Conservation (phyloP, 306 rosid genomes). For the Glycine soja region DNA sequence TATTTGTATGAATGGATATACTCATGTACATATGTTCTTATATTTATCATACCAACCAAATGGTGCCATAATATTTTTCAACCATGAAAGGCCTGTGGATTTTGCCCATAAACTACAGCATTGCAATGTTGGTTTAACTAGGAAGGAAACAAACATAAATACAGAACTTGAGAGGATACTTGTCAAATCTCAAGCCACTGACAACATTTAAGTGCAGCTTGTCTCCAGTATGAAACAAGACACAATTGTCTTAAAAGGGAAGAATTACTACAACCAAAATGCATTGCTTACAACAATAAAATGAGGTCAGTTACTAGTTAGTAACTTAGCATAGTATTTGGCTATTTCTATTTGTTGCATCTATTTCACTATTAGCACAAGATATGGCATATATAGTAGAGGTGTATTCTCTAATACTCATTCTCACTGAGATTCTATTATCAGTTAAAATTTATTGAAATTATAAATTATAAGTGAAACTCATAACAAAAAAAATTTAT, state of each 20-base stretch:
- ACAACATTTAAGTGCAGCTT: background rate
- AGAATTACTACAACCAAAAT: background rate
- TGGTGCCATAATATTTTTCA: background rate
- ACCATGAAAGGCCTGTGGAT: background rate
- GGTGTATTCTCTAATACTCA: background rate
- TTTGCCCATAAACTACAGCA: background rate
- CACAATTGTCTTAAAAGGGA: background rate
- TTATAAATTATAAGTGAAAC: background rate
- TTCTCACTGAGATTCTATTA: background rate
- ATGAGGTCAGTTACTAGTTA: background rate
- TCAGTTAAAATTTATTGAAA: background rate
- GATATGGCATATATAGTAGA: background rate
- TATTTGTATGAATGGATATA: background rate
- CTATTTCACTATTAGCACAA: background rate
- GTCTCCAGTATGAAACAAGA: background rate
- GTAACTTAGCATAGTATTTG: background rate
- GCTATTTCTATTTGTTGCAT: background rate
- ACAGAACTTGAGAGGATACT: background rate
- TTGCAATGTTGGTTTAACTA: background rate
- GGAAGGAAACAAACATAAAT: background rate
- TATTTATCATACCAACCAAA: slow-evolving; percentile 4
- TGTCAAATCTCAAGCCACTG: background rate
- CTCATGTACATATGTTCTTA: background rate
- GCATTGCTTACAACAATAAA: too few relatives aligned
- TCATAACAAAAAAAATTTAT: background rate